A percentile compares a stretch with the other conserved stretches of the same genome.
Conservation (phyloP, 495 filamentous ascomycete genomes). For the Oidiodendron maius region DNA sequence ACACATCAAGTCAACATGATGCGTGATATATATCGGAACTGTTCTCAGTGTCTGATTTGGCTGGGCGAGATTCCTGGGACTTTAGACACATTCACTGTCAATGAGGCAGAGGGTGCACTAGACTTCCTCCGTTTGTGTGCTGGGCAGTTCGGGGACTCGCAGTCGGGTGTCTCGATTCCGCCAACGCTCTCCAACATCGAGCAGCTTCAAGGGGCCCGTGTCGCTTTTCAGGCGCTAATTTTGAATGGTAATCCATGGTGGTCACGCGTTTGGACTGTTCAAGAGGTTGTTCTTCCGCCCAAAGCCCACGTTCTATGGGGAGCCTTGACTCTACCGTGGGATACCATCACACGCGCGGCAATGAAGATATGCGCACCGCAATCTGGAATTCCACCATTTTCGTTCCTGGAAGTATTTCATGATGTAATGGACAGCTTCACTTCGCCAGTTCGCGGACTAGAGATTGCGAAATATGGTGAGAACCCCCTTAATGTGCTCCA, state of each 20-base stretch:
- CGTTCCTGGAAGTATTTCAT: neutral
- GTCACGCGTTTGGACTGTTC: slow-evolving; percentile 23
- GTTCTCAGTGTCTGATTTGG: neutral
- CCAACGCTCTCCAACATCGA: neutral
- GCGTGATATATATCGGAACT: neutral
- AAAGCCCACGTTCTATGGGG: slow-evolving; percentile 15
- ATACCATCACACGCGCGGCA: neutral
- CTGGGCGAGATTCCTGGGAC: neutral
- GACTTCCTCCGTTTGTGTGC: neutral
- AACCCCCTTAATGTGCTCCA: neutral
- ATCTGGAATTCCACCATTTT: neutral
- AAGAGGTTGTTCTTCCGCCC: slow-evolving; percentile 16
- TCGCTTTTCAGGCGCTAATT: neutral
- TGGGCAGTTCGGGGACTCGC: neutral
- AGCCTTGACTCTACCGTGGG: neutral
- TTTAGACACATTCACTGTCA: neutral
- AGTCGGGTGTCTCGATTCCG: neutral
- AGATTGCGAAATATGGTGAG: neutral
- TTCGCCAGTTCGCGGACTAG: neutral
- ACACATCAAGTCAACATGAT: neutral
- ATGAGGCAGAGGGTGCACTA: neutral
- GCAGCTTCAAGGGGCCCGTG: neutral
- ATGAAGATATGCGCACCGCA: neutral
- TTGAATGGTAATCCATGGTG: slow-evolving; percentile 14
- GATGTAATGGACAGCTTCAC: neutral